phyloP scores from a whole-genome alignment of 306 rosid genomes.

The Cyamopsis tetragonoloba region DNA sequence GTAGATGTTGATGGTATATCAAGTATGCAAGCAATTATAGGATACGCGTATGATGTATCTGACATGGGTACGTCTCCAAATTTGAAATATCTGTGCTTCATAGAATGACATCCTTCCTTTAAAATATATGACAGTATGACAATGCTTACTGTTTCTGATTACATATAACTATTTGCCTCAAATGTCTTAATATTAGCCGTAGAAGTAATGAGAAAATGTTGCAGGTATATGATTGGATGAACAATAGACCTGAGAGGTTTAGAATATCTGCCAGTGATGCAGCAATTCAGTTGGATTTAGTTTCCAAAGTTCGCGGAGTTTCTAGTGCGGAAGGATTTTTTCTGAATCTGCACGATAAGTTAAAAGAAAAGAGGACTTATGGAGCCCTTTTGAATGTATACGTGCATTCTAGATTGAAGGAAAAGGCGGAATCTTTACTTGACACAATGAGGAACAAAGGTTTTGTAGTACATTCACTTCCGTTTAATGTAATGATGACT shows the following conservation, averaged over 20 bases:
- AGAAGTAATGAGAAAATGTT: conserved; percentile 9
- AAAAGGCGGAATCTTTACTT: conserved; percentile 76
- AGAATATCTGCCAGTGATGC: conserved; percentile 69
- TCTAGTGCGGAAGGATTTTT: conserved; percentile 75
- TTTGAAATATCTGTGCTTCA: too few species aligned
- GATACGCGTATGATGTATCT: too few species aligned
- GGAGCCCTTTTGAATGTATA: conserved; percentile 90
- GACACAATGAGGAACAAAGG: conserved; percentile 73
- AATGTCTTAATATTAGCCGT: background rate
- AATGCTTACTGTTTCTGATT: background rate
- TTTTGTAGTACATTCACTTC: conserved; percentile 59
- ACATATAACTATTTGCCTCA: background rate
- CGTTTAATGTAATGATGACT: conserved; percentile 97
- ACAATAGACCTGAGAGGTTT: conserved; percentile 77
- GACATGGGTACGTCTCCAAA: too few species aligned
- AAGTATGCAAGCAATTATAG: too few species aligned
- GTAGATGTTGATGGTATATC: too few species aligned
- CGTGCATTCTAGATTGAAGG: conserved; percentile 49
- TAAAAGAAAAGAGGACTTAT: conserved; percentile 68
- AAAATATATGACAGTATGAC: background rate
- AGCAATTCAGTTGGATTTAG: conserved; percentile 85
- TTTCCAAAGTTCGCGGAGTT: conserved; percentile 74
- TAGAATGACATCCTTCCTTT: background rate
- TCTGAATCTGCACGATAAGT: conserved; percentile 42
- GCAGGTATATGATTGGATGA: conserved; percentile 94